Conservation (phyloP, 768 basidiomycete genomes). For the Rhodotorula graminis region DNA sequence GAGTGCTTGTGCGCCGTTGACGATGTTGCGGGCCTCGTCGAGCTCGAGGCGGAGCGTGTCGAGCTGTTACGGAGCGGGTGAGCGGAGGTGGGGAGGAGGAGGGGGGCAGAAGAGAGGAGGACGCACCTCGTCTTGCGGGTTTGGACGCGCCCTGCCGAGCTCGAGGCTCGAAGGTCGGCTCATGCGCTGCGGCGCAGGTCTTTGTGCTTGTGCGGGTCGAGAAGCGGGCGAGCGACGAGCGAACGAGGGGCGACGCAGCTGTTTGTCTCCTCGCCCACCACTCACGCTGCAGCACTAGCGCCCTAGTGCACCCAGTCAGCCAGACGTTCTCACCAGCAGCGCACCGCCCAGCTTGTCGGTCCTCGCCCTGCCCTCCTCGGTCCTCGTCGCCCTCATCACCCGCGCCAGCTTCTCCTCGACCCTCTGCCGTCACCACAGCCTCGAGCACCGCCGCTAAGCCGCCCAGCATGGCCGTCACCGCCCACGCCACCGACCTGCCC, state of each 20-base stretch:
- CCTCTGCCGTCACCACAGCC: no score
- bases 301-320: no score
- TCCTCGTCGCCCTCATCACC: no score
- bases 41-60: neutral
- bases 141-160: neutral
- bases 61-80: slow-evolving; percentile 1
- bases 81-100: slow-evolving; percentile 2
- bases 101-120: neutral
- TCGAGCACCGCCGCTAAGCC: neutral
- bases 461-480: neutral
- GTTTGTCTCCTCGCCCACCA: no score
- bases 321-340: no score
- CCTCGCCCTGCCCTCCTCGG: no score
- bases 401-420: no score
- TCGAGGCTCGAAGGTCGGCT: neutral
- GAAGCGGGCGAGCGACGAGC: no score
- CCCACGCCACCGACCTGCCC: neutral
- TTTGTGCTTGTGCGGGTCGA: no score
- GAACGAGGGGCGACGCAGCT: no score
- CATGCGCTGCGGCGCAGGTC: neutral
- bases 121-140: neutral
- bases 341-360: no score
- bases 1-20: neutral
- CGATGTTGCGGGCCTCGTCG: slow-evolving; percentile 2
- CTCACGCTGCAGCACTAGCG: no score